These are phyloP conservation scores for Sambucus nigra DNA, from an alignment of 129 eudicot species.

Conservation along the genomic window DNA sequence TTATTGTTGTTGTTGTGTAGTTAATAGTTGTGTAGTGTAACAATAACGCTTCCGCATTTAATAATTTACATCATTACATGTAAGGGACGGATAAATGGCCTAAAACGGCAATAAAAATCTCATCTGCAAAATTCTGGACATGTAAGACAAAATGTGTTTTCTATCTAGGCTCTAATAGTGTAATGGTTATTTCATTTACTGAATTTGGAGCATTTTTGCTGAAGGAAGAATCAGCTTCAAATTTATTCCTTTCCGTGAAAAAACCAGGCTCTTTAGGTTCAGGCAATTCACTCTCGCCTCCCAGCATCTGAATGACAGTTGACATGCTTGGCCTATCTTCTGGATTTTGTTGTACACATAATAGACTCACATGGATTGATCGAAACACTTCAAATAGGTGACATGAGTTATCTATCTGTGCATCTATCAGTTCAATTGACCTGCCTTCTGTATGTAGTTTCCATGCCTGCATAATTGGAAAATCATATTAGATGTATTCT, in stretches of 20 bases:
- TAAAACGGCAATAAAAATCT: neutral
- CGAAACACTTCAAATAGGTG: conserved; percentile 13
- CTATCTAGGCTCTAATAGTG: conserved; percentile 12
- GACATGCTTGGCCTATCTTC: conserved; percentile 34
- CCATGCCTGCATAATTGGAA: conserved; percentile 21
- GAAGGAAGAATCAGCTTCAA: conserved; percentile 11
- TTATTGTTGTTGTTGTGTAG: no score
- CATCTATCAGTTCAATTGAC: conserved; percentile 18
- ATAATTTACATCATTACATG: no score
- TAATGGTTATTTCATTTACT: conserved; percentile 9
- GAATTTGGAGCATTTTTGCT: conserved; percentile 3
- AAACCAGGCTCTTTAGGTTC: conserved; percentile 26
- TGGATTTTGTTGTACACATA: conserved; percentile 32
- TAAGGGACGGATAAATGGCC: neutral
- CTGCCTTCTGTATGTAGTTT: conserved; percentile 17
- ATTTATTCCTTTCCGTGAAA: conserved; percentile 10
- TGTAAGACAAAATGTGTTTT: neutral
- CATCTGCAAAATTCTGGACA: neutral
- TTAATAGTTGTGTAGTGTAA: no score
- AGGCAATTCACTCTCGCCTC: conserved; percentile 15
- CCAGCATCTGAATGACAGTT: conserved; percentile 23
- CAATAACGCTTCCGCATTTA: no score
- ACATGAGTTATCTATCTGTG: conserved; percentile 5
- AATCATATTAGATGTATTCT: neutral
- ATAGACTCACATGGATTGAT: conserved; percentile 18